Percentiles rank a stretch among this genome's conserved stretches.
phyloP scores from a whole-genome alignment of 371 early-diverging fungal genomes.

The Dinochytrium kinnereticum region DNA sequence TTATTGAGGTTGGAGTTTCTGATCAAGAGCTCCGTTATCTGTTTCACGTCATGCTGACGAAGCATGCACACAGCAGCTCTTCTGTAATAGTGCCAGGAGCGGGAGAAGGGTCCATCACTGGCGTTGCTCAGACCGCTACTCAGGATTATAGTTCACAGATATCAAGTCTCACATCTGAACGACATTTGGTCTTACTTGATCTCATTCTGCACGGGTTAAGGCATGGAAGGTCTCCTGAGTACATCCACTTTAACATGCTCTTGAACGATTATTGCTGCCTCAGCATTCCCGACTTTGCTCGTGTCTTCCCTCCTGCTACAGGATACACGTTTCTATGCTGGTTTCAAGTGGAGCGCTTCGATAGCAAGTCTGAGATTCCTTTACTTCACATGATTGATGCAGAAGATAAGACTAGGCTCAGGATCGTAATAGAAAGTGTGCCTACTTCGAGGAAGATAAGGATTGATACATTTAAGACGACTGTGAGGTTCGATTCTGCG shows the following conservation, averaged over 20 bases:
- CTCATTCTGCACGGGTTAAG: constrained; percentile 61
- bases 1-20: constrained; percentile 69
- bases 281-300: constrained; percentile 53
- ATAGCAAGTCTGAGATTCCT: constrained; percentile 52
- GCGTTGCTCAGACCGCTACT: neutral
- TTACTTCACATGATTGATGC: constrained; percentile 62
- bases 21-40: constrained; percentile 64
- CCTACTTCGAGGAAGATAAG: constrained; percentile 47
- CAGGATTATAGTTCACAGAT: constrained; percentile 1
- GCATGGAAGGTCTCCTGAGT: constrained; percentile 69
- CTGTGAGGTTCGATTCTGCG: constrained; percentile 55
- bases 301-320: constrained; percentile 61
- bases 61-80: neutral
- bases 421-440: constrained; percentile 59
- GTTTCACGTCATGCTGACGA: constrained; percentile 38
- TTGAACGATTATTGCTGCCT: constrained; percentile 41
- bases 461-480: constrained; percentile 62
- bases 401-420: constrained; percentile 47
- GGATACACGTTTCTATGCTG: constrained; percentile 72
- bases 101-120: no score
- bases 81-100: no score
- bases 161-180: neutral
- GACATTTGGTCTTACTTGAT: neutral
- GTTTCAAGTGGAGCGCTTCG: constrained; percentile 70
- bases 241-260: constrained; percentile 67